Conservation (phyloP, 768 basidiomycete species). For the Suillus americanus region DNA sequence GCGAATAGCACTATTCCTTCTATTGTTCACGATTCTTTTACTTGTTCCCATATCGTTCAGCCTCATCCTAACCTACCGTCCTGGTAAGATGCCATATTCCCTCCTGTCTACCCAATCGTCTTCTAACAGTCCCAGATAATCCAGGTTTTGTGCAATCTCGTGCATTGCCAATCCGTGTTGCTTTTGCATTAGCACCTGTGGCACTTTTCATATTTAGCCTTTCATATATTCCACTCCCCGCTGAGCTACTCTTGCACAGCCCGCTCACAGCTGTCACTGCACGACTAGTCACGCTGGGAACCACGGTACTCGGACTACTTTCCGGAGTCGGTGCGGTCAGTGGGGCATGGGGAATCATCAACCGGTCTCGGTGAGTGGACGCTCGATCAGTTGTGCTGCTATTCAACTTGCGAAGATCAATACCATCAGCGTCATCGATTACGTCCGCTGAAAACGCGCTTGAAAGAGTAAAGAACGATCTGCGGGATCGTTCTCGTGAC, state of each 20-base stretch:
- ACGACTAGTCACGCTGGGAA: constrained; percentile 74
- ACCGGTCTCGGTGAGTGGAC: background rate
- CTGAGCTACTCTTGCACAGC: constrained; percentile 41
- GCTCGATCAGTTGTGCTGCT: background rate
- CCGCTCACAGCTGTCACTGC: constrained; percentile 50
- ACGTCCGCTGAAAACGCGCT: constrained; percentile 57
- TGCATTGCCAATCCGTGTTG: constrained; percentile 31
- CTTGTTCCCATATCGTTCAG: constrained; percentile 64
- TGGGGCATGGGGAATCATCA: constrained; percentile 50
- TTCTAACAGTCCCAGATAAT: background rate
- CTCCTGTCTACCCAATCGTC: background rate
- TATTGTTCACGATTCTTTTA: constrained; percentile 63
- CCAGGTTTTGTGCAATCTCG: constrained; percentile 20
- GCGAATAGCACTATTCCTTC: constrained; percentile 59
- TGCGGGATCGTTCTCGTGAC: constrained; percentile 36
- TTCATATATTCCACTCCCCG: constrained; percentile 68
- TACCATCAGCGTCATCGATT: constrained; percentile 34
- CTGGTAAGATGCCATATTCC: constrained; percentile 18
- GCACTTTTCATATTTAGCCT: constrained; percentile 55
- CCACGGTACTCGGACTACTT: constrained; percentile 72
- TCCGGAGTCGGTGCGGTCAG: constrained; percentile 79
- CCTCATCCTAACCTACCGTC: constrained; percentile 51
- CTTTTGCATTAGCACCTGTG: constrained; percentile 52
- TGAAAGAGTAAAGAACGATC: constrained; percentile 58
- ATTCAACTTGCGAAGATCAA: constrained; percentile 17